Conservation (phyloP, 805 yeast species). For the Yarrowia sp. region DNA sequence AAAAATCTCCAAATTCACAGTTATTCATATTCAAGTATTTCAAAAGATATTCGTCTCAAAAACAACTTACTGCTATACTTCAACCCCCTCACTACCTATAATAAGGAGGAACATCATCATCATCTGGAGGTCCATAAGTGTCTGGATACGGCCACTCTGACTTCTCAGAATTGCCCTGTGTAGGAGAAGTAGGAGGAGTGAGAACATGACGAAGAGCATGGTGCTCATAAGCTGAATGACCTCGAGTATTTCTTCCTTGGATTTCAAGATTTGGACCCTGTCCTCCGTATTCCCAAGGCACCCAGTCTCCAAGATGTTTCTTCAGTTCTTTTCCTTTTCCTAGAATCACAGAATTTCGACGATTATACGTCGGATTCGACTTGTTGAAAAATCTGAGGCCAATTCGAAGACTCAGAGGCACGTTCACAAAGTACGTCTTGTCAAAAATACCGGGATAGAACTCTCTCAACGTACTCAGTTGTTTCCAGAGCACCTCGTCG, state of each 20-base stretch:
- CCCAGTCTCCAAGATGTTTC: conserved; percentile 6
- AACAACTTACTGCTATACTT: too few species aligned
- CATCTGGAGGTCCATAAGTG: not conserved
- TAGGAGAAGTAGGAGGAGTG: not conserved
- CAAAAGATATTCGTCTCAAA: not conserved
- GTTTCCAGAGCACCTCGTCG: not conserved
- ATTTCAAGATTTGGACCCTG: not conserved
- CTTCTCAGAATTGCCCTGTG: not conserved
- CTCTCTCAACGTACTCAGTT: not conserved
- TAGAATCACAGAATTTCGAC: not conserved
- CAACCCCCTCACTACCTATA: not conserved
- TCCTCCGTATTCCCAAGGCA: conserved; percentile 3
- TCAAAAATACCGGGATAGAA: not conserved
- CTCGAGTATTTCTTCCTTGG: not conserved
- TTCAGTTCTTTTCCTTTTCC: conserved; percentile 1
- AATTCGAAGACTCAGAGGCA: not conserved
- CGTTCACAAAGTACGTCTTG: not conserved
- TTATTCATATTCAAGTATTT: not conserved
- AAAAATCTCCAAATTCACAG: too few species aligned
- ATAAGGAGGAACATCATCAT: conserved; percentile 9
- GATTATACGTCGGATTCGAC: not conserved
- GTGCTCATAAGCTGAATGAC: not conserved
- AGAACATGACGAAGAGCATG: not conserved
- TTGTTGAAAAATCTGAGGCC: conserved; percentile 2
- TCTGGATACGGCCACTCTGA: not conserved